Conservation (phyloP, 2,329 filamentous ascomycete genomes). For the Sclerotinia glacialis region DNA sequence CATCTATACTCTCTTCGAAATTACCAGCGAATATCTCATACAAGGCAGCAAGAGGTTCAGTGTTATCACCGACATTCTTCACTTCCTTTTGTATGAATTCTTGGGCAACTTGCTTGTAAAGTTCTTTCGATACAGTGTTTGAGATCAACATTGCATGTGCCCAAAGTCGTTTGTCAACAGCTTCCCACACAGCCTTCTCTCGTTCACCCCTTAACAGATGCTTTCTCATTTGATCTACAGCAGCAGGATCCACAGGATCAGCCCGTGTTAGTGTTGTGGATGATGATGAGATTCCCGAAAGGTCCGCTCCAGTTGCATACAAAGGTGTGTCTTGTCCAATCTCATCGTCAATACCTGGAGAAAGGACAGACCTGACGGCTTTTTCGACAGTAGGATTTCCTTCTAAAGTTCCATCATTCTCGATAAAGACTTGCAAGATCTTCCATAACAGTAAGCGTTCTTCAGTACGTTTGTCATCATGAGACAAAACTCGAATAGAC, state of each 20-base stretch:
- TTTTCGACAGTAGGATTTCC: slow-evolving; percentile 69
- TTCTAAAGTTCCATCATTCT: slow-evolving; percentile 80
- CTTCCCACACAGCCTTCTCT: slow-evolving; percentile 89
- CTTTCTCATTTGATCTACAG: slow-evolving; percentile 69
- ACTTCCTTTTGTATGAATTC: slow-evolving; percentile 97
- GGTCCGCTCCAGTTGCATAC: slow-evolving; percentile 42
- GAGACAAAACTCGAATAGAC: slow-evolving; percentile 51
- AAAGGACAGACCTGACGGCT: slow-evolving; percentile 71
- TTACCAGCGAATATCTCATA: slow-evolving; percentile 96
- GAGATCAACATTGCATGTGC: slow-evolving; percentile 93
- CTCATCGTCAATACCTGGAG: slow-evolving; percentile 50
- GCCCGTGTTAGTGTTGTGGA: slow-evolving; percentile 45
- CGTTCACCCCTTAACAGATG: slow-evolving; percentile 76
- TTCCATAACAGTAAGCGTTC: slow-evolving; percentile 89
- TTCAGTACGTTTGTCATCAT: slow-evolving; percentile 66
- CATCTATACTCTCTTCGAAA: slow-evolving; percentile 89
- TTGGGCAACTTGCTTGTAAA: slow-evolving; percentile 91
- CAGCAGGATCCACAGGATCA: slow-evolving; percentile 67
- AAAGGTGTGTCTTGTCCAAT: slow-evolving; percentile 33
- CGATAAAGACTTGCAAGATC: slow-evolving; percentile 74
- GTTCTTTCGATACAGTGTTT: slow-evolving; percentile 68
- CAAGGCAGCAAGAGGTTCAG: slow-evolving; percentile 83
- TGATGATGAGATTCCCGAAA: slow-evolving; percentile 43
- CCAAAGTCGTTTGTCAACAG: slow-evolving; percentile 91
- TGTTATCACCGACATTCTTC: slow-evolving; percentile 73